These are phyloP conservation scores for Chytridiales sp. DNA, from an alignment of 371 early-diverging fungal species.

Conservation along the genomic window DNA sequence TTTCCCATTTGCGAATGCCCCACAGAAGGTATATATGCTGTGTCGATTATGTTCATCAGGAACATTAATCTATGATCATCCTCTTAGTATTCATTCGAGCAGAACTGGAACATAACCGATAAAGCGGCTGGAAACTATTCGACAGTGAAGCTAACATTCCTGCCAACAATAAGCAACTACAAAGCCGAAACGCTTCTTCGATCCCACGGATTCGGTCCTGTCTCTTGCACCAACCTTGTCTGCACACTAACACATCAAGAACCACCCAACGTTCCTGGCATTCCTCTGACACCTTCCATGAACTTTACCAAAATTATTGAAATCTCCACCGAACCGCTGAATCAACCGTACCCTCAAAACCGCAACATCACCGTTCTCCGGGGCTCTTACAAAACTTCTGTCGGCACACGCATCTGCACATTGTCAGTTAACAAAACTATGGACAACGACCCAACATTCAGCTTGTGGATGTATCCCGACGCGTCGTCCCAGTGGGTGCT, in stretches of 20 bases:
- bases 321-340: background rate
- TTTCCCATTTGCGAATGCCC: constrained; percentile 26
- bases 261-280: background rate
- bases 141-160: background rate
- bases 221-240: background rate
- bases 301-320: background rate
- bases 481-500: too few relatives aligned
- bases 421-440: too few relatives aligned
- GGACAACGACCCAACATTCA: too few relatives aligned
- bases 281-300: background rate
- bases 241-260: background rate
- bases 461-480: too few relatives aligned
- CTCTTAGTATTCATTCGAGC: constrained; percentile 17
- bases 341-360: background rate
- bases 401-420: too few relatives aligned
- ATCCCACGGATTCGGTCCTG: background rate
- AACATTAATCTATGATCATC: background rate
- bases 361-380: too few relatives aligned
- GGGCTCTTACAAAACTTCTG: too few relatives aligned
- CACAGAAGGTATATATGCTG: constrained; percentile 8
- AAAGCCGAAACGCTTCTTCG: too few relatives aligned
- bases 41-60: background rate
- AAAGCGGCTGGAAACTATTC: background rate
- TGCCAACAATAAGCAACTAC: too few relatives aligned
- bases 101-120: constrained; percentile 17